phyloP scores from a whole-genome alignment of 2,329 filamentous ascomycete genomes.

The Pleurostoma richardsiae region DNA sequence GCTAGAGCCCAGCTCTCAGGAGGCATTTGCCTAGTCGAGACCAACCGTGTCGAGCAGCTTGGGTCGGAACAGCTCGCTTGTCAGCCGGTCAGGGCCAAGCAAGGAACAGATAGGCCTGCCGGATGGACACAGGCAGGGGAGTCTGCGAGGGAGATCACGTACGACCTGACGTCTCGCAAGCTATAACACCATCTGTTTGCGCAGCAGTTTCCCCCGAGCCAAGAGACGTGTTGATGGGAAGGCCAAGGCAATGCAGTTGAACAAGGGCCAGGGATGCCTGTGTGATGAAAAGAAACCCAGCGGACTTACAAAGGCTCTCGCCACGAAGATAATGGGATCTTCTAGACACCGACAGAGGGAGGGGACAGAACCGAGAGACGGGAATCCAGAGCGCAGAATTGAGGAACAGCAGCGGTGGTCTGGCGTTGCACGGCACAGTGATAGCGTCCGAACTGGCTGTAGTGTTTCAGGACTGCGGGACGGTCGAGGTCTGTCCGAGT shows the following conservation, averaged over 20 bases:
- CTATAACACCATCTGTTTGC: neutral
- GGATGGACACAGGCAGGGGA: neutral
- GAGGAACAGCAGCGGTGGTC: neutral
- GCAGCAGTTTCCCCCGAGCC: too few relatives aligned
- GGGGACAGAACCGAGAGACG: neutral
- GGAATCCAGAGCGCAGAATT: neutral
- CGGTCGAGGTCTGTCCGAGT: neutral
- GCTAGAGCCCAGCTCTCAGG: neutral
- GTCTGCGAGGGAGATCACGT: neutral
- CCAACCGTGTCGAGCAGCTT: neutral
- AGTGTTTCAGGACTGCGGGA: neutral
- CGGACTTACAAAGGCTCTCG: too few relatives aligned
- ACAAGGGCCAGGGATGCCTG: too few relatives aligned
- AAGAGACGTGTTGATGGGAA: too few relatives aligned
- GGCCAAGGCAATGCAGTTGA: too few relatives aligned
- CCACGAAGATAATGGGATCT: too few relatives aligned
- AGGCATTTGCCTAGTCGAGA: neutral
- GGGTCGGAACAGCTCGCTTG: neutral
- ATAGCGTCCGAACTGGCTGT: neutral
- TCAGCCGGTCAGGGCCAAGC: neutral
- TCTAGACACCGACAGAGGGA: neutral
- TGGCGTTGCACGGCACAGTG: neutral
- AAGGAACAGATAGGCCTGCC: neutral
- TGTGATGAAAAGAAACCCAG: too few relatives aligned
- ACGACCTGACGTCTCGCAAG: neutral